Percentiles rank a stretch among this genome's conserved stretches.
These are phyloP conservation scores for Coemansia furcata DNA, from an alignment of 192 early-diverging fungal species.

Conservation along the genomic window DNA sequence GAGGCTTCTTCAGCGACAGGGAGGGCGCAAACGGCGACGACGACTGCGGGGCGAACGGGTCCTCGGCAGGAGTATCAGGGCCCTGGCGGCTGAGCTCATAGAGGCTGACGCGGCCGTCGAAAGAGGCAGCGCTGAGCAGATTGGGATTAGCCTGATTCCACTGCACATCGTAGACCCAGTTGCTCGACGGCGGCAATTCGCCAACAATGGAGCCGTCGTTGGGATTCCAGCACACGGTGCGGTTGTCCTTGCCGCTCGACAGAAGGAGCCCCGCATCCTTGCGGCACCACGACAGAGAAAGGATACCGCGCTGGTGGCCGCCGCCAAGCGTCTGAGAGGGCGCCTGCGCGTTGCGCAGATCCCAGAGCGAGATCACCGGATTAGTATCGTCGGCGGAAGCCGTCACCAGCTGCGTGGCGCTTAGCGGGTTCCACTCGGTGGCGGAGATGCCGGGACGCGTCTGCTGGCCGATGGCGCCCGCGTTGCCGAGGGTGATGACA, in stretches of 20 bases:
- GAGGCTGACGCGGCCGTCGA: constrained; percentile 90
- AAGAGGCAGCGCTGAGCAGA: constrained; percentile 80
- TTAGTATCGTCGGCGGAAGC: constrained; percentile 89
- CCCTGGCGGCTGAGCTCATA: constrained; percentile 63
- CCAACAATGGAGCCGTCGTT: constrained; percentile 78
- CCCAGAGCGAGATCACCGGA: constrained; percentile 90
- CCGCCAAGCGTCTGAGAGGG: constrained; percentile 82
- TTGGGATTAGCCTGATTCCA: constrained; percentile 97
- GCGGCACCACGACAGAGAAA: constrained; percentile 92
- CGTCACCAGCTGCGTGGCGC: constrained; percentile 92
- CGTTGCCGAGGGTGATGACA: constrained; percentile 70
- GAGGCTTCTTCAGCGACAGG: constrained; percentile 75
- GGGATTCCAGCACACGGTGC: constrained; percentile 94
- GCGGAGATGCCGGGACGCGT: constrained; percentile 60
- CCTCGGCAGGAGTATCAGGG: constrained; percentile 45
- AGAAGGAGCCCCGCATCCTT: constrained; percentile 91
- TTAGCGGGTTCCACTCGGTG: constrained; percentile 90
- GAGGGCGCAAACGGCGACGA: constrained; percentile 44
- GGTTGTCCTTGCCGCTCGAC: constrained; percentile 94
- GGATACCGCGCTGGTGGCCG: constrained; percentile 80
- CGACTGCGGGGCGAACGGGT: constrained; percentile 71
- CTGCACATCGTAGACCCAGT: constrained; percentile 96
- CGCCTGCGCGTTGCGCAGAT: constrained; percentile 91
- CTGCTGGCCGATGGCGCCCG: constrained; percentile 43
- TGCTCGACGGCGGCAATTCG: constrained; percentile 78